A percentile compares a stretch with the other conserved stretches of the same genome.
Evolutionary conservation across 164 flowering plant species (phyloP).

Genomic region (Berberis thunbergii): DNA sequence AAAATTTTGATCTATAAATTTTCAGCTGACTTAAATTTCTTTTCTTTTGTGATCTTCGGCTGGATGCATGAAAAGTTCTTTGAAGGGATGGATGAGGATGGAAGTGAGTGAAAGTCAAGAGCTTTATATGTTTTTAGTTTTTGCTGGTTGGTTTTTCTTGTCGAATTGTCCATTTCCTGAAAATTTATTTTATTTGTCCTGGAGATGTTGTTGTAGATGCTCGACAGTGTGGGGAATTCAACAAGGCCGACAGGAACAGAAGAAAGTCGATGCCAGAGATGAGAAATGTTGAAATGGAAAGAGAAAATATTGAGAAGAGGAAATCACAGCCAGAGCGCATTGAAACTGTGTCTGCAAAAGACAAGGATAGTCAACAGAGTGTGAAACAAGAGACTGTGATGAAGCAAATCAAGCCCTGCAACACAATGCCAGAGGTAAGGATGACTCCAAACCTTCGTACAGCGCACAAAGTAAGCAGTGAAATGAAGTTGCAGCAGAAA

Average conservation of each 20-base stretch:
- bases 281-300: slow-evolving; percentile 16
- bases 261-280: slow-evolving; percentile 23
- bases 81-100: slow-evolving; percentile 93
- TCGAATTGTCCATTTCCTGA: slow-evolving; percentile 21
- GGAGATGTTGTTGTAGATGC: slow-evolving; percentile 53
- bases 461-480: slow-evolving; percentile 24
- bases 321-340: slow-evolving; percentile 21
- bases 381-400: slow-evolving; percentile 26
- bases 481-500: slow-evolving; percentile 28
- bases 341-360: slow-evolving; percentile 20
- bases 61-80: slow-evolving; percentile 49
- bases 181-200: slow-evolving; percentile 11
- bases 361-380: slow-evolving; percentile 24
- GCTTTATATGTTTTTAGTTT: slow-evolving; percentile 9
- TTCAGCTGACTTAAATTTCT: slow-evolving; percentile 20
- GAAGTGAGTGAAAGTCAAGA: slow-evolving; percentile 60
- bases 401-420: slow-evolving; percentile 37
- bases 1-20: neutral
- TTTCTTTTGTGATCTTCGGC: slow-evolving; percentile 10
- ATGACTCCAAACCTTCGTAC: slow-evolving; percentile 37
- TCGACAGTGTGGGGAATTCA: slow-evolving; percentile 41
- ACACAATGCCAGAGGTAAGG: slow-evolving; percentile 32
- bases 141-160: slow-evolving; percentile 24
- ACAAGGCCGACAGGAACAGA: slow-evolving; percentile 41
- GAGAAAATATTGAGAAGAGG: slow-evolving; percentile 17